A percentile compares a stretch with the other conserved stretches of the same genome.
Evolutionary conservation across 805 yeast genomes (phyloP).

Genomic region (Kodamaea laetipori): DNA sequence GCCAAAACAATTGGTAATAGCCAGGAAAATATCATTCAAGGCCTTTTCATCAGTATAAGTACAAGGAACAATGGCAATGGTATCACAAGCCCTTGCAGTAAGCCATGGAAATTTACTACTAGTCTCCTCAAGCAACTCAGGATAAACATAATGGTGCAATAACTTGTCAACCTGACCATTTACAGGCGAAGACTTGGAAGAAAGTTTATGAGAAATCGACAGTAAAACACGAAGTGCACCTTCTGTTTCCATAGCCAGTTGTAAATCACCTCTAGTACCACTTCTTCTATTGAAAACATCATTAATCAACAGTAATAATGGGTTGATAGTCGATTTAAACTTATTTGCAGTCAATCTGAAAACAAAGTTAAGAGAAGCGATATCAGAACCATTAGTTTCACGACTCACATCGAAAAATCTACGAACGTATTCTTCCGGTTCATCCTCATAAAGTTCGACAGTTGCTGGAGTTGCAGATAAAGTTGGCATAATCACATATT

Average conservation of each 20-base stretch:
- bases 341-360: conserved; percentile 39
- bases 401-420: conserved; percentile 49
- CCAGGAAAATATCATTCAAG: conserved; percentile 44
- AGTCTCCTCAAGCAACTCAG: conserved; percentile 38
- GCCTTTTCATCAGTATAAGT: conserved; percentile 36
- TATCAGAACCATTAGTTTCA: conserved; percentile 50
- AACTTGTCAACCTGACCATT: conserved; percentile 42
- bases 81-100: conserved; percentile 50
- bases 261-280: conserved; percentile 28
- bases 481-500: conserved; percentile 44
- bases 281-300: conserved; percentile 38
- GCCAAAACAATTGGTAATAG: conserved; percentile 42
- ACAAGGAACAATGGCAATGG: conserved; percentile 42
- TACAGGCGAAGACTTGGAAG: conserved; percentile 38
- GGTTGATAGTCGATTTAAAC: conserved; percentile 40
- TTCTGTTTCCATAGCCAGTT: conserved; percentile 39
- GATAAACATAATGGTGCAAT: conserved; percentile 40
- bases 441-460: conserved; percentile 47
- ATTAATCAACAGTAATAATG: conserved; percentile 34
- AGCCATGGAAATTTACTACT: conserved; percentile 39
- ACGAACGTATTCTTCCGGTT: conserved; percentile 48
- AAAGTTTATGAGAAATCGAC: conserved; percentile 42
- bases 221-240: conserved; percentile 46
- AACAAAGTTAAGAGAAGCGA: conserved; percentile 51
- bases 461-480: conserved; percentile 40